Evolutionary conservation across 139 green algal genomes (phyloP).

Genomic region (Chlamydomonas sp.): DNA sequence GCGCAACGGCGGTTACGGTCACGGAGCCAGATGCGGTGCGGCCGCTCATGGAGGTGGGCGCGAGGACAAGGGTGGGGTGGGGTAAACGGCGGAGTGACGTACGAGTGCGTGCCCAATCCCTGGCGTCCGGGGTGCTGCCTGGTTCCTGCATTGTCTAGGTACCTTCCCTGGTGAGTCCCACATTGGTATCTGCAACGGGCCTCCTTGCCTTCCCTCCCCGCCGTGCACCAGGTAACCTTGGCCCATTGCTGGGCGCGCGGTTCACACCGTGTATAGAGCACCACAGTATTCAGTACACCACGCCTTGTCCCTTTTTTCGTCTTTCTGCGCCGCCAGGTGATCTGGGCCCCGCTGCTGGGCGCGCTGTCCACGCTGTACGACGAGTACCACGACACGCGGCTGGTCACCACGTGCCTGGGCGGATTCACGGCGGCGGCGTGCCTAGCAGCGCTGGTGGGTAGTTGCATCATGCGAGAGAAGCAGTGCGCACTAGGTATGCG

Average conservation of each 20-base stretch:
- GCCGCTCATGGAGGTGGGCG: conserved; percentile 91
- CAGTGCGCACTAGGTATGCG: no score
- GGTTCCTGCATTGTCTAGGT: no score
- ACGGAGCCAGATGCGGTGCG: conserved; percentile 71
- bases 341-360: conserved; percentile 94
- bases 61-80: no score
- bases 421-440: conserved; percentile 65
- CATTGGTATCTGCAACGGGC: no score
- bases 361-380: conserved; percentile 91
- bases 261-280: conserved; percentile 87
- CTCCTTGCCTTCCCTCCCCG: neutral
- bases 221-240: conserved; percentile 71
- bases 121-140: no score
- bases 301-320: no score
- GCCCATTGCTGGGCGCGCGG: conserved; percentile 92
- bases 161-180: no score
- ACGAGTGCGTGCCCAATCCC: no score
- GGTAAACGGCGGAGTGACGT: no score
- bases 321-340: conserved; percentile 37
- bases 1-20: conserved; percentile 80
- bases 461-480: no score
- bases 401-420: conserved; percentile 75
- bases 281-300: neutral
- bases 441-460: neutral
- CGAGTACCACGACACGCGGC: conserved; percentile 69